Conservation (phyloP, 2,329 filamentous ascomycete species). For the Hymenoscyphus linearis region DNA sequence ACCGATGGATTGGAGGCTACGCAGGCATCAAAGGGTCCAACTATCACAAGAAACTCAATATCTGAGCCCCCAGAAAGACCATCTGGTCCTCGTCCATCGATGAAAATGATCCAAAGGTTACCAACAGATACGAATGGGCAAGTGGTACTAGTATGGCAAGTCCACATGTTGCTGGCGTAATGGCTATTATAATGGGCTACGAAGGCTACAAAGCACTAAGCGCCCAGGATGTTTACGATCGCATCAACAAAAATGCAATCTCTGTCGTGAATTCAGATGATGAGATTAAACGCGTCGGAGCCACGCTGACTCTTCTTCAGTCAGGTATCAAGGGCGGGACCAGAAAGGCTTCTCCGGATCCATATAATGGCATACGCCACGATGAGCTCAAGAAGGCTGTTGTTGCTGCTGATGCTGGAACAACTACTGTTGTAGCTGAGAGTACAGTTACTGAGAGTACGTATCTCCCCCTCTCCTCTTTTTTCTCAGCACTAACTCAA, state of each 20-base stretch:
- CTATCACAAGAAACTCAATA: conserved; percentile 2
- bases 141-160: conserved; percentile 3
- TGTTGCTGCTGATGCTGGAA: not conserved
- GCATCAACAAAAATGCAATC: not conserved
- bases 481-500: not conserved
- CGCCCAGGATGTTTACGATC: conserved; percentile 2
- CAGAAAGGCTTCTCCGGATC: not conserved
- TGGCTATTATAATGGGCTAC: conserved; percentile 4
- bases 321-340: not conserved
- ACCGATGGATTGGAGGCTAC: not conserved
- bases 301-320: not conserved
- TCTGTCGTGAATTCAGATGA: not conserved
- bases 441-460: not conserved
- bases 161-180: conserved; percentile 3
- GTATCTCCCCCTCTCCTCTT: not conserved
- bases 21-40: not conserved
- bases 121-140: not conserved
- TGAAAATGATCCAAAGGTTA: not conserved
- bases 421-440: not conserved
- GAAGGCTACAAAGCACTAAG: not conserved
- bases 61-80: not conserved
- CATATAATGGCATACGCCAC: not conserved
- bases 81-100: not conserved
- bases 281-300: not conserved
- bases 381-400: not conserved